A percentile compares a stretch with the other conserved stretches of the same genome.
Evolutionary conservation across 2,329 filamentous ascomycete genomes (phyloP).

Genomic region (Aschersonia sp.): DNA sequence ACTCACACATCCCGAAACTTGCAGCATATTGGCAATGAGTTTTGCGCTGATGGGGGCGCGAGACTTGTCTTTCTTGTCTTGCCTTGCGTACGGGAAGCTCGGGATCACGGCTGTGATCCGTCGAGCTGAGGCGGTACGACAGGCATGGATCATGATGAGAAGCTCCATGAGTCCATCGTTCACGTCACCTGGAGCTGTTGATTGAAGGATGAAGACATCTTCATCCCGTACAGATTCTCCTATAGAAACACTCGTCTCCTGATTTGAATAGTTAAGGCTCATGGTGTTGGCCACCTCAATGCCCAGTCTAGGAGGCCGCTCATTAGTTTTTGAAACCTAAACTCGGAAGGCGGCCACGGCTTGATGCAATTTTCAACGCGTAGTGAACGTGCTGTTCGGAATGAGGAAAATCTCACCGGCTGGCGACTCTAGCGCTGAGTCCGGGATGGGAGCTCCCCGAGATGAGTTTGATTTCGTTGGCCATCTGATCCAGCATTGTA

Average conservation of each 20-base stretch:
- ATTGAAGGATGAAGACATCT: conserved; percentile 96
- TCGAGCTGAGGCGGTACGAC: conserved; percentile 53
- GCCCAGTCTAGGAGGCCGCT: conserved; percentile 39
- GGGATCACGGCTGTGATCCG: conserved; percentile 92
- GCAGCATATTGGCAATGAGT: conserved; percentile 93
- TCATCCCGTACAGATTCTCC: conserved; percentile 94
- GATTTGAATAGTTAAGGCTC: conserved; percentile 74
- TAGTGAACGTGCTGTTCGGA: no score
- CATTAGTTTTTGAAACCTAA: conserved; percentile 7
- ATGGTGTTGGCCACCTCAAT: conserved; percentile 68
- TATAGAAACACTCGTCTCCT: conserved; percentile 81
- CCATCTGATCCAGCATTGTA: conserved; percentile 29
- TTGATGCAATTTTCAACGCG: no score
- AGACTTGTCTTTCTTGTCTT: conserved; percentile 93
- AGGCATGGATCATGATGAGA: conserved; percentile 95
- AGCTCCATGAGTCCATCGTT: conserved; percentile 98
- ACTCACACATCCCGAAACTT: conserved; percentile 66
- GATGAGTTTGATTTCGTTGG: conserved; percentile 38
- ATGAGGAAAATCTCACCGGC: conserved; percentile 17
- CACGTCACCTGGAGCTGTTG: conserved; percentile 86
- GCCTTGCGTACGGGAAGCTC: conserved; percentile 90
- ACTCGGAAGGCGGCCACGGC: background rate
- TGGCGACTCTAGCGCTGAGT: conserved; percentile 29
- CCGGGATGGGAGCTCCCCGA: conserved; percentile 33
- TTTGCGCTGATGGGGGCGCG: conserved; percentile 94